These are phyloP conservation scores for Leishmania aethiopica DNA, from an alignment of 208 protist genomes.

Conservation along the genomic window DNA sequence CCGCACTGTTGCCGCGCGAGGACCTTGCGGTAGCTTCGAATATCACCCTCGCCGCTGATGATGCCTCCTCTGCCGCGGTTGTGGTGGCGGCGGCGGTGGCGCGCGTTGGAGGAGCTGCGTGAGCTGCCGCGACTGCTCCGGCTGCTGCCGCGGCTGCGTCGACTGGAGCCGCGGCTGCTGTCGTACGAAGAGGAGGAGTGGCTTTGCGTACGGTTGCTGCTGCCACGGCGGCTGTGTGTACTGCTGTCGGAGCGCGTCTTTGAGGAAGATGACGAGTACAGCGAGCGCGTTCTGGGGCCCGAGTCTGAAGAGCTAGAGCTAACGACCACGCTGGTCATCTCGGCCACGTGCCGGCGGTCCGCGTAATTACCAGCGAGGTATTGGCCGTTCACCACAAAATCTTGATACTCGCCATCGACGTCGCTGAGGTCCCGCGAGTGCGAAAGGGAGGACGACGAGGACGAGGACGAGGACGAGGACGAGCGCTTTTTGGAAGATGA, in stretches of 20 bases:
- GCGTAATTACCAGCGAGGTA: conserved; percentile 60
- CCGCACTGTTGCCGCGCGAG: conserved; percentile 49
- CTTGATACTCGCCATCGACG: conserved; percentile 42
- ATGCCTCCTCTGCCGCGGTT: conserved; percentile 30
- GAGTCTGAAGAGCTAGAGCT: conserved; percentile 21
- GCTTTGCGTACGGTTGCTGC: conserved; percentile 17
- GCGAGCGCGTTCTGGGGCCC: conserved; percentile 6
- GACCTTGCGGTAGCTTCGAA: conserved; percentile 77
- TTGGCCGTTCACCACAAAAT: conserved; percentile 62
- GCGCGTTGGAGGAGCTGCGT: conserved; percentile 21
- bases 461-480: conserved; percentile 22
- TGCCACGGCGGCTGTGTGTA: conserved; percentile 25
- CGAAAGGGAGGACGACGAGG: conserved; percentile 7
- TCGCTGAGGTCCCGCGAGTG: conserved; percentile 6
- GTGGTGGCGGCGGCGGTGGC: conserved; percentile 25
- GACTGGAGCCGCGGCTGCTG: conserved; percentile 4
- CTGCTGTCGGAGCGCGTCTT: conserved; percentile 14
- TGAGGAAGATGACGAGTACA: conserved; percentile 18
- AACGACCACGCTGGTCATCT: conserved; percentile 31
- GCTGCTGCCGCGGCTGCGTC: conserved; percentile 18
- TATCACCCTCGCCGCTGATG: conserved; percentile 41
- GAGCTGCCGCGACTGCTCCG: conserved; percentile 22
- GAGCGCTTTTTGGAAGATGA: conserved; percentile 30
- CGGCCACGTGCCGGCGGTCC: conserved; percentile 34
- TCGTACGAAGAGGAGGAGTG: conserved; percentile 9